Base-by-base conservation (phyloP, 257 asterid species). In the Nicotiana noctiflora region DNA sequence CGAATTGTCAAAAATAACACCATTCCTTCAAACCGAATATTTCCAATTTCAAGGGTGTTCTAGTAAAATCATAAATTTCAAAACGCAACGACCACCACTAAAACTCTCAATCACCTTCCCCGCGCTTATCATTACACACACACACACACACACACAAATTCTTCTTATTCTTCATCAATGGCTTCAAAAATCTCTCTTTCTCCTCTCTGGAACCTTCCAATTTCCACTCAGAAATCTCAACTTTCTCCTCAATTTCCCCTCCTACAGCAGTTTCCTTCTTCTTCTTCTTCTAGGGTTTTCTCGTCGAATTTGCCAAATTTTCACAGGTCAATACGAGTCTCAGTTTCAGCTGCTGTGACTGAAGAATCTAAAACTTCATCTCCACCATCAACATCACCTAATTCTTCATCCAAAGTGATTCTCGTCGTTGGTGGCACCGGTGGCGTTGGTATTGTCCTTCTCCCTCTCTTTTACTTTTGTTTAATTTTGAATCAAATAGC, bases 391-490 rank as follows among this genome's bases (percentile, higher is more conserved):
- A 15, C 72, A 0, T 53, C 66, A 11, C 32, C 68, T 4, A 82
- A 89, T 1, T 82, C 92, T 52, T 84, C 90, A 21, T 88, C 95
- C 25, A 95, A 91, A 92, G 91, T 92, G 3, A 97, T 95, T 85
- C 97, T 95, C 75, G 98, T 95, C 27, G 89, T 92, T 85, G 98
- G 98, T 46, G 98, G 95, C 85, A 87, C 98, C 57, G 98, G 98
- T n/a, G 98, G 98, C 44, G 98, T 95, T 80, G 98, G 98, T 94
- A 89, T 76, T 79, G 55, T 9, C 63, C 27, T 11, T 21, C 0
- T 40, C 2, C 11, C 1, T 10, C n/a, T 60, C 40, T 19, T 2
- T 66, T n/a, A 9, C 21, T 76, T 61, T 10, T 4, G n/a, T 17
- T 31, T 21, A 29, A 49, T 2, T 49, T 49, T 11, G 55, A 11